Base-by-base conservation (phyloP, 2,329 filamentous ascomycete species). In the Colletotrichum sojae region DNA sequence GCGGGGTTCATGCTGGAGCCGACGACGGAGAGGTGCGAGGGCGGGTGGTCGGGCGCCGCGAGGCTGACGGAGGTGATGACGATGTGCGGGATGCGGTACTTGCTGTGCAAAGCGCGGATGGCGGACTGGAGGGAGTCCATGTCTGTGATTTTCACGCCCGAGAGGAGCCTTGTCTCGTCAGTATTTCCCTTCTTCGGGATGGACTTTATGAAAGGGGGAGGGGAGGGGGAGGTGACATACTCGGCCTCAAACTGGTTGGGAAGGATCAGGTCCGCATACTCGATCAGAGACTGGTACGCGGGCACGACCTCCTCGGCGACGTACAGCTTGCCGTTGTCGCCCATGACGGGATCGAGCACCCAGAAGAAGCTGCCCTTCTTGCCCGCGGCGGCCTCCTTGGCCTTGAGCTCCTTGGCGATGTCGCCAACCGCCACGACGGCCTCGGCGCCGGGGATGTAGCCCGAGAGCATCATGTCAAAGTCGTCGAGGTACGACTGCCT, bases 181-280 rank as follows among this genome's bases (percentile, higher is more conserved):
- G 10, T 18, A 22, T 6, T 56, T 4, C 13, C 2, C 15, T 13
- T 2, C 20, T 20, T 20, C 10, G 8, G 31, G 31, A 22, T 2
- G 16, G 15, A 12, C 13, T 1, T 46, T 5, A 6, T 39, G 51
- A 8, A 60, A 36, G 22, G 22, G 4, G 22, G 22, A n/a, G n/a
- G 2, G 4, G 22, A 59, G 6, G 57, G 43, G 20, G 20, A 27
- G 25, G 53, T 52, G n/a, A 82, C 90, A 74, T 84, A 97, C 94
- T 99, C 95, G 51, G 95, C 94, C 83, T 99, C 96, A 73, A 98
- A 99, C 75, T 98, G 95, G 78, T 99, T 99, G 4, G 96, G 96
- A 16, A 98, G 83, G 64, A 99, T 97, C 73, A 99, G 80, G 80
- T 99, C 96, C 2, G 96, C 95, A 75, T 95, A 87, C 43, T 86